Base-by-base conservation (phyloP, 306 rosid genomes). In the Casuarina glauca region DNA sequence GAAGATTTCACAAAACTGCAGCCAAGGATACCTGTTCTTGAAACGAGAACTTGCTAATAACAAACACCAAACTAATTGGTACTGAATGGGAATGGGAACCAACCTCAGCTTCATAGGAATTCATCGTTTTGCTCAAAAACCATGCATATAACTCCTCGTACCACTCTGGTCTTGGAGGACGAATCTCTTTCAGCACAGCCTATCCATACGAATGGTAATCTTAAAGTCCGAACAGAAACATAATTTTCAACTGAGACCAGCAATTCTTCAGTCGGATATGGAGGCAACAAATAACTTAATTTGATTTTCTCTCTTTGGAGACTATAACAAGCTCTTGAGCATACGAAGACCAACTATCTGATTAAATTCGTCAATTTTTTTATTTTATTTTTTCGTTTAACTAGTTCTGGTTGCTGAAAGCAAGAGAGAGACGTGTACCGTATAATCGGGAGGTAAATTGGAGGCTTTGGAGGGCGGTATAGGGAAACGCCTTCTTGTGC, bases 91-190 rank as follows among this genome's bases (percentile, higher is more conserved):
- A 69, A 52, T 48, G 72, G 71, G 32, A 60, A 63, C 83, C 32
- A 76, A 93, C 98, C 93, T 91, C 93, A 3, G 83, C 86, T 76
- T 94, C 97, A 64, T 90, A 92, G 45, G 87, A 48, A 70, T 89
- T 74, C 77, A 76, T 86, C 73, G 81, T 38, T 3, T 76, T 62
- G 60, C 81, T 81, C 87, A 86, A 60, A 73, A 83, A 81, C 3
- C 74, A 89, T 62, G 96, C 98, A 66, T 87, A 86, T 5, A 92
- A 86, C 78, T 90, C 95, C 78, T 92, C 93, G 44, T 91, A 95
- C 97, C 97, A 91, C 70, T 86, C 97, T 43, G 93, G 90, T 72
- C 82, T 91, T 12, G 89, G 93, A 36, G 95, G 93, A 70, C 71
- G 93, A 87, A 88, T 79, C 88, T 82, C 75, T 71, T 81, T 85